Base-by-base conservation (phyloP, 805 yeast genomes). In the Saccharomycopsis javanensis region DNA sequence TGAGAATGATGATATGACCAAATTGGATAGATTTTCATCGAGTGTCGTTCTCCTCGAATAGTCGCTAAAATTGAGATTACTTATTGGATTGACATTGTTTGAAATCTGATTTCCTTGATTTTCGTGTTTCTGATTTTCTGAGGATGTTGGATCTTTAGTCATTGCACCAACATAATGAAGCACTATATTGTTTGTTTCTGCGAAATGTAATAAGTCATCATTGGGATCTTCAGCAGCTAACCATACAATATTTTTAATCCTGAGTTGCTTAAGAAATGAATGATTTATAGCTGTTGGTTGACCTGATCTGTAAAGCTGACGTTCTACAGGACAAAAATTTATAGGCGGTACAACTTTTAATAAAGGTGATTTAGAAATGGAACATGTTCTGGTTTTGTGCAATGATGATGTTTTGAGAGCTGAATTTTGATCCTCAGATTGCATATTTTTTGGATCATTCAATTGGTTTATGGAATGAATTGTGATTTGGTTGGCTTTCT, bases 261-360 rank as follows among this genome's bases (percentile, higher is more conserved):
- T 77, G 60, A 92, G 75, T 62, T 86, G 85, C 59, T 82, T 77
- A 34, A 94, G 70, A 67, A 92, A 94, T 53, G 92, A 85, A 70
- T 91, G 91, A 69, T 90, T 94, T 57, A 92, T 84, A n/a, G 90
- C 85, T 13, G 95, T 83, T 15, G 99, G 99, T 69, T 90, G 97
- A 0, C 98, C 98, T 13, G 94, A 84, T 38, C 99, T 74, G 70
- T 91, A 92, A 51, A 92, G 73, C 61, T 85, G 82, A 53, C 84
- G 78, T 67, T 94, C 98, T 13, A 94, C 98, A 0, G 98, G 97
- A 62, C 97, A 86, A 69, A 92, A 92, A 71, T 94, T 94, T 62
- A 91, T 72, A 0, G 99, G 99, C 2, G 99, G 99, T 2, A 94
- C 91, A 25, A 88, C 83, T 50, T 89, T 72, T 61, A 80, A 71